Conservation (phyloP, 768 basidiomycete species). For the Lactarius hengduanensis region DNA sequence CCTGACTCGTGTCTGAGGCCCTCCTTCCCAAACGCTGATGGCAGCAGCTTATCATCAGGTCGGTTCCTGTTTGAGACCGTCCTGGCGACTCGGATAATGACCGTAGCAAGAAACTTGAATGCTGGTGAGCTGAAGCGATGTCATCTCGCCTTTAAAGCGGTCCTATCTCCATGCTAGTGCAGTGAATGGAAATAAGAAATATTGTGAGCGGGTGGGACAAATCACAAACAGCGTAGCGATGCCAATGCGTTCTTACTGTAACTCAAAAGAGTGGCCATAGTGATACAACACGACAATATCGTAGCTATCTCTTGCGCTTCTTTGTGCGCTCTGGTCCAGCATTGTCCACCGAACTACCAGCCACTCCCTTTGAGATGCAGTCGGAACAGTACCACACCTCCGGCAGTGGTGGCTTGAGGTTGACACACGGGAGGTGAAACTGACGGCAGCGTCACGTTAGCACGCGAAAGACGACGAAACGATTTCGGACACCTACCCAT, state of each 20-base stretch:
- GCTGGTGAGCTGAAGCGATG: no score
- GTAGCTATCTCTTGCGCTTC: constrained; percentile 32
- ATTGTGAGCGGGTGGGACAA: no score
- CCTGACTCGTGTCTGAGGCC: no score
- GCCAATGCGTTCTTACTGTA: not conserved
- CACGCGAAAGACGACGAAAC: not conserved
- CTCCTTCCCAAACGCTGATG: no score
- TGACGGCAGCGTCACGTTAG: constrained; percentile 31
- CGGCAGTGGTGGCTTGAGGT: constrained; percentile 53
- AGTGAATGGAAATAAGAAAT: no score
- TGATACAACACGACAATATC: constrained; percentile 39
- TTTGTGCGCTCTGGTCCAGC: constrained; percentile 26
- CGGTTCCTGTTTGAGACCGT: no score
- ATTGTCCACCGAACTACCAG: constrained; percentile 17
- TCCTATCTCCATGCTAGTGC: no score
- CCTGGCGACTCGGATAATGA: not conserved
- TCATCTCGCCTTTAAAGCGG: no score
- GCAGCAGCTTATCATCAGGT: no score
- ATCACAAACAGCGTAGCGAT: no score
- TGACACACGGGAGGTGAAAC: constrained; percentile 66
- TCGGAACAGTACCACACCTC: constrained; percentile 60
- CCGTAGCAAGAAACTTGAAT: no score
- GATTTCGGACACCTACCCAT: constrained; percentile 23
- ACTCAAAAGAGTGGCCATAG: not conserved
- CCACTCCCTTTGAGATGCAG: constrained; percentile 36